phyloP scores from a whole-genome alignment of 108 stramenopile genomes.

The Cyclotella choctawhatcheeana region DNA sequence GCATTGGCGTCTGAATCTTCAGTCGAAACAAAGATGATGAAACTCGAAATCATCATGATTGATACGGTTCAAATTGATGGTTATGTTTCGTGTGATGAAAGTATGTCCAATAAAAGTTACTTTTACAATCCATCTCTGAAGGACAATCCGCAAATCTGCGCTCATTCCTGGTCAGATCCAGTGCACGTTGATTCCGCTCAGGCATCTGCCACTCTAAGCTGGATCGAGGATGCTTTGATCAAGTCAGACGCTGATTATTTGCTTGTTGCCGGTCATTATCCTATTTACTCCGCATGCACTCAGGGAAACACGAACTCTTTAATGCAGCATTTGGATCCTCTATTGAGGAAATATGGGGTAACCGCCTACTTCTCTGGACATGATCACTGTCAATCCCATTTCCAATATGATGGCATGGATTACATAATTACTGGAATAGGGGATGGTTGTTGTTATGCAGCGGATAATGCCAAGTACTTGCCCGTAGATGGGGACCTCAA shows the following conservation, averaged over 20 bases:
- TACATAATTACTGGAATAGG: constrained; percentile 56
- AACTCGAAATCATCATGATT: constrained; percentile 56
- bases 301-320: constrained; percentile 55
- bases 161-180: constrained; percentile 24
- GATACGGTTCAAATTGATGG: constrained; percentile 54
- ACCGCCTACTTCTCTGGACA: constrained; percentile 60
- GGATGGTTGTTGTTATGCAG: constrained; percentile 52
- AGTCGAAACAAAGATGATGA: constrained; percentile 5
- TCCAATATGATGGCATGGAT: constrained; percentile 38
- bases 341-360: constrained; percentile 54
- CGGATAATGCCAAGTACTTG: constrained; percentile 16
- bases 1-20: constrained; percentile 12
- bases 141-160: too few species aligned
- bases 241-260: constrained; percentile 55
- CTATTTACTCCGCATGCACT: constrained; percentile 51
- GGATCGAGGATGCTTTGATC: constrained; percentile 39
- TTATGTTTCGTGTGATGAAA: neutral
- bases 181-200: constrained; percentile 2
- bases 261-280: constrained; percentile 62
- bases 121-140: too few species aligned
- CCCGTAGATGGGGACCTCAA: constrained; percentile 36
- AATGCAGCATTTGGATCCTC: constrained; percentile 42
- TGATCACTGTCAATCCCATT: constrained; percentile 63
- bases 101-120: constrained; percentile 1
- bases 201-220: constrained; percentile 26